phyloP scores from a whole-genome alignment of 257 asterid genomes.

The Lithospermum erythrorhizon region DNA sequence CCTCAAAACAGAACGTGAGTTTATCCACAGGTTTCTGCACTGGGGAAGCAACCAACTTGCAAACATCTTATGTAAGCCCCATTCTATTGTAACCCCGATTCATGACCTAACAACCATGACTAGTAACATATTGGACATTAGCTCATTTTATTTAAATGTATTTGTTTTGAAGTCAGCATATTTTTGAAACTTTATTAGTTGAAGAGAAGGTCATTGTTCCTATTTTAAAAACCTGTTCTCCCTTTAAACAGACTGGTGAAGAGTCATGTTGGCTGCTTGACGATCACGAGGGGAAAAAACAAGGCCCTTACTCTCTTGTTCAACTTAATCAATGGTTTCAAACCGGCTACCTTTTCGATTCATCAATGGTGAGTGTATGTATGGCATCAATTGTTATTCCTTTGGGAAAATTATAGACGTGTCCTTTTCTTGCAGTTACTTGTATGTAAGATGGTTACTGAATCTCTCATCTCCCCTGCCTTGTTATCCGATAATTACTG shows the following conservation, averaged over 20 bases:
- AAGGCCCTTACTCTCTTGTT: slow-evolving; percentile 67
- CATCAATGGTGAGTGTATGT: slow-evolving; percentile 40
- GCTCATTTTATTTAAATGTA: neutral
- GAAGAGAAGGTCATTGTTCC: neutral
- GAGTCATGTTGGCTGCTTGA: slow-evolving; percentile 75
- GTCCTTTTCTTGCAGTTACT: neutral
- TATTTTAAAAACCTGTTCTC: slow-evolving; percentile 3
- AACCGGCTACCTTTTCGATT: slow-evolving; percentile 45
- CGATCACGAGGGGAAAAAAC: slow-evolving; percentile 67
- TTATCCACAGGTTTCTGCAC: slow-evolving; percentile 7
- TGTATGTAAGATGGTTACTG: neutral
- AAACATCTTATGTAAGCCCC: slow-evolving; percentile 5
- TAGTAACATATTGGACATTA: neutral
- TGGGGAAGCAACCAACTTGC: slow-evolving; percentile 7
- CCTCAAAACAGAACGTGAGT: slow-evolving; percentile 11
- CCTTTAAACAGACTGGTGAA: slow-evolving; percentile 38
- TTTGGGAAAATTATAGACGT: neutral
- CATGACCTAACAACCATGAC: neutral
- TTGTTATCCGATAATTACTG: neutral
- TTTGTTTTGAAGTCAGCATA: neutral
- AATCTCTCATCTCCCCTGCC: neutral
- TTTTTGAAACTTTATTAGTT: neutral
- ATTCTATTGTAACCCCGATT: slow-evolving; percentile 3
- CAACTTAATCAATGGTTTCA: slow-evolving; percentile 79
- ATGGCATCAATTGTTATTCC: neutral